These are phyloP conservation scores for Podospora sp. DNA, from an alignment of 495 filamentous ascomycete species.

Conservation along the genomic window DNA sequence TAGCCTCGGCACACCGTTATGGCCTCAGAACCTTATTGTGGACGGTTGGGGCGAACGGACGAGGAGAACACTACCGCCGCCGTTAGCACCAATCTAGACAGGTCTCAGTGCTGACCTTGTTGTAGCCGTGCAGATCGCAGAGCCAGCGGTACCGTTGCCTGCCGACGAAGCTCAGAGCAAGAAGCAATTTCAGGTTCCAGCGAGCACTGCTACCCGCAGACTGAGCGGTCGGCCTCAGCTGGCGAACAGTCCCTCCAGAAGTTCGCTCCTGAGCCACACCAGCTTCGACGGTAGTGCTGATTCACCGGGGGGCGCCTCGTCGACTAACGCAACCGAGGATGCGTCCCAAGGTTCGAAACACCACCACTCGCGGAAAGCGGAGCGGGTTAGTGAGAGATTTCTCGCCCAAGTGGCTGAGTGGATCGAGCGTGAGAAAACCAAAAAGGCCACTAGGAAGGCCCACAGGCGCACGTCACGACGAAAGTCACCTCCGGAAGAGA, in stretches of 20 bases:
- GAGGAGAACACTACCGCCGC: background rate
- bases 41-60: background rate
- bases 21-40: background rate
- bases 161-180: slow-evolving; percentile 45
- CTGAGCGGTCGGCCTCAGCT: slow-evolving; percentile 45
- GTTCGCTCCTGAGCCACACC: slow-evolving; percentile 42
- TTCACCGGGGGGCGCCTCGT: slow-evolving; percentile 24
- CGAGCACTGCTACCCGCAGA: slow-evolving; percentile 39
- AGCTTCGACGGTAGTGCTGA: slow-evolving; percentile 34
- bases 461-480: slow-evolving; percentile 37
- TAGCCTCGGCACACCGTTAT: background rate
- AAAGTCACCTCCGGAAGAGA: slow-evolving; percentile 35
- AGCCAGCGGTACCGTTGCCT: slow-evolving; percentile 39
- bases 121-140: slow-evolving; percentile 53
- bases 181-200: slow-evolving; percentile 44
- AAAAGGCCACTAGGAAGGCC: slow-evolving; percentile 56
- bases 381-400: slow-evolving; percentile 54
- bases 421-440: slow-evolving; percentile 75
- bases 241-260: slow-evolving; percentile 38
- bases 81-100: background rate
- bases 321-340: slow-evolving; percentile 35
- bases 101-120: slow-evolving; percentile 25
- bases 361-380: slow-evolving; percentile 40
- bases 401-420: slow-evolving; percentile 75
- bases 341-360: slow-evolving; percentile 20